These are phyloP conservation scores for Ophiostoma ulmi DNA, from an alignment of 2,329 filamentous ascomycete genomes.

Conservation along the genomic window DNA sequence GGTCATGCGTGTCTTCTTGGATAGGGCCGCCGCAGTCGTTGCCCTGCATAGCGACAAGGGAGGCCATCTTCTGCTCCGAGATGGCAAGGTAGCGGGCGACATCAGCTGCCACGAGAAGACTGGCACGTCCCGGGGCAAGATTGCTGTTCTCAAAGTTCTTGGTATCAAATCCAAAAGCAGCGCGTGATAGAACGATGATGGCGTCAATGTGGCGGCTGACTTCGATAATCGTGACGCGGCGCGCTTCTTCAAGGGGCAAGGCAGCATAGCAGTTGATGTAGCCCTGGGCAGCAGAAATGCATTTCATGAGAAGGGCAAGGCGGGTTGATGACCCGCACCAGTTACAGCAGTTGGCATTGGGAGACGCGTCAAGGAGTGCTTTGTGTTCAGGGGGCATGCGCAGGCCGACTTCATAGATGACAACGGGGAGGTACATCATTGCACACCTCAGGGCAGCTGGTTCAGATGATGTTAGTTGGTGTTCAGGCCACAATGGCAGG, in stretches of 20 bases:
- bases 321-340: slow-evolving; percentile 28
- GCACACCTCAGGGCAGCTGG: slow-evolving; percentile 24
- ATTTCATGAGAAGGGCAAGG: slow-evolving; percentile 25
- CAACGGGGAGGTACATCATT: slow-evolving; percentile 26
- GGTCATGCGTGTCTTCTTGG: slow-evolving; percentile 20
- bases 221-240: slow-evolving; percentile 25
- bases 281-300: slow-evolving; percentile 26
- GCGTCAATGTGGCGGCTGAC: slow-evolving; percentile 27
- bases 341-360: slow-evolving; percentile 25
- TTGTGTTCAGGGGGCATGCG: slow-evolving; percentile 23
- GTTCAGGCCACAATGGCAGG: not conserved
- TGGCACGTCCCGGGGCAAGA: not conserved
- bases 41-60: slow-evolving; percentile 15
- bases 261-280: slow-evolving; percentile 26
- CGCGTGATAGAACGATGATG: slow-evolving; percentile 25
- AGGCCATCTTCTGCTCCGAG: slow-evolving; percentile 24
- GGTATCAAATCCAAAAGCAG: slow-evolving; percentile 22
- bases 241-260: slow-evolving; percentile 20
- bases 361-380: not conserved
- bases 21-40: not conserved
- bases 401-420: slow-evolving; percentile 28
- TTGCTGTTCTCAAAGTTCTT: slow-evolving; percentile 18
- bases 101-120: slow-evolving; percentile 23
- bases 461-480: not conserved
- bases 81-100: slow-evolving; percentile 22